phyloP scores from a whole-genome alignment of 2,329 filamentous ascomycete genomes.

The Colletotrichum destructivum region DNA sequence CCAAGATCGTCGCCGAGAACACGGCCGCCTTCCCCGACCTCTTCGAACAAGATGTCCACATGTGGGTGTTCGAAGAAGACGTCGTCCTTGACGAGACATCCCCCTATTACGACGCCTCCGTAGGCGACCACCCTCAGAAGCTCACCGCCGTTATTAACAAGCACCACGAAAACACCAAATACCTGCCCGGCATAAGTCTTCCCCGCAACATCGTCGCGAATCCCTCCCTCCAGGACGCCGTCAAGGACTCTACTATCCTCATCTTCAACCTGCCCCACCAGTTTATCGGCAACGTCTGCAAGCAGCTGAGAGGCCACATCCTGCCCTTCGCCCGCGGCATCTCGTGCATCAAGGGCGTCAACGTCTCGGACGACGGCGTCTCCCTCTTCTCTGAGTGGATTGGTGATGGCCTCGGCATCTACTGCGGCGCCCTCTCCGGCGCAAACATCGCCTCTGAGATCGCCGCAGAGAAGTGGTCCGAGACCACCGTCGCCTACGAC shows the following conservation, averaged over 20 bases:
- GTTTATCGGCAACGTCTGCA: conserved; percentile 91
- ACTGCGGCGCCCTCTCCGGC: conserved; percentile 94
- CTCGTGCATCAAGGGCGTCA: conserved; percentile 98
- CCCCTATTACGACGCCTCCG: conserved; percentile 77
- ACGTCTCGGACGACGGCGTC: conserved; percentile 89
- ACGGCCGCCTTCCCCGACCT: conserved; percentile 81
- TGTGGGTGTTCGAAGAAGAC: conserved; percentile 99
- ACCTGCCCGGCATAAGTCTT: conserved; percentile 89
- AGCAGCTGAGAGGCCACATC: conserved; percentile 88
- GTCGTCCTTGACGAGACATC: conserved; percentile 81
- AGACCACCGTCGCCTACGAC: conserved; percentile 97
- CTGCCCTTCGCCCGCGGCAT: conserved; percentile 93
- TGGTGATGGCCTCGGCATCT: conserved; percentile 90
- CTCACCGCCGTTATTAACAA: conserved; percentile 93
- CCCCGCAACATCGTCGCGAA: conserved; percentile 89
- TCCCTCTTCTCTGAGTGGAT: conserved; percentile 96
- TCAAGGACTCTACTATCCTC: conserved; percentile 87
- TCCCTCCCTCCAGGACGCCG: conserved; percentile 83
- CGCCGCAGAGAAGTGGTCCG: conserved; percentile 94
- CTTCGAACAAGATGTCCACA: conserved; percentile 92
- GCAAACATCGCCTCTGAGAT: conserved; percentile 98
- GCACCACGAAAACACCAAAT: conserved; percentile 97
- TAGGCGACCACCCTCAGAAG: conserved; percentile 81
- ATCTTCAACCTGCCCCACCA: conserved; percentile 98
- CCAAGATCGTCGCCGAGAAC: conserved; percentile 97